phyloP scores from a whole-genome alignment of 805 yeast genomes.

The Wickerhamomyces chaumierensis region DNA sequence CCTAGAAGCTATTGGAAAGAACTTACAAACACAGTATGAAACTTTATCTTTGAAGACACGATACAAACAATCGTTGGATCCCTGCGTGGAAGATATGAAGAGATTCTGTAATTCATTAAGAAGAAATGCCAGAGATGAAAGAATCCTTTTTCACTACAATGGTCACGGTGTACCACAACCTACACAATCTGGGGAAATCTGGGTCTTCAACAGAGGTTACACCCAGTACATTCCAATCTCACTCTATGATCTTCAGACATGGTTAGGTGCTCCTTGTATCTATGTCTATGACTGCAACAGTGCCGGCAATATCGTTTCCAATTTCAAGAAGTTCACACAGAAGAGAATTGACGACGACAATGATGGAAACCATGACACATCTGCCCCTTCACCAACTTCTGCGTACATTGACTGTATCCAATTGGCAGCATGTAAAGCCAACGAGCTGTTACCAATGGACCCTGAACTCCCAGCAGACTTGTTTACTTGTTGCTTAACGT shows the following conservation, averaged over 20 bases:
- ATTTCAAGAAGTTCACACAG: conserved; percentile 82
- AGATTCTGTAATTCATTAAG: conserved; percentile 82
- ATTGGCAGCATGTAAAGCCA: conserved; percentile 81
- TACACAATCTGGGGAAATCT: conserved; percentile 89
- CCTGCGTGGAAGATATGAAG: conserved; percentile 91
- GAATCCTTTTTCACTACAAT: conserved; percentile 88
- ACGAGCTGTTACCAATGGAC: conserved; percentile 82
- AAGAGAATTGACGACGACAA: conserved; percentile 82
- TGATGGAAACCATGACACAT: conserved; percentile 34
- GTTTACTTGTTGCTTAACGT: conserved; percentile 89
- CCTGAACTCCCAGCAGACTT: conserved; percentile 94
- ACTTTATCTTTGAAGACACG: conserved; percentile 77
- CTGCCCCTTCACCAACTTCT: conserved; percentile 31
- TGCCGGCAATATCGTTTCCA: conserved; percentile 86
- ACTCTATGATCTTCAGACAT: conserved; percentile 85
- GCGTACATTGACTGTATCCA: conserved; percentile 80
- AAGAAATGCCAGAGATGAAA: conserved; percentile 85
- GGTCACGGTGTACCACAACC: conserved; percentile 99
- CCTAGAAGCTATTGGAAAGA: conserved; percentile 81
- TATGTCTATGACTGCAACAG: conserved; percentile 90
- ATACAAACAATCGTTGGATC: conserved; percentile 85
- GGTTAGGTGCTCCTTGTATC: conserved; percentile 97
- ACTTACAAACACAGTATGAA: conserved; percentile 80
- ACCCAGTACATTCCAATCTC: conserved; percentile 97
- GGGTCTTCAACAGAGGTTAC: conserved; percentile 96